Base-by-base conservation (phyloP, 2,329 filamentous ascomycete genomes). In the Aphanoascus verrucosus region DNA sequence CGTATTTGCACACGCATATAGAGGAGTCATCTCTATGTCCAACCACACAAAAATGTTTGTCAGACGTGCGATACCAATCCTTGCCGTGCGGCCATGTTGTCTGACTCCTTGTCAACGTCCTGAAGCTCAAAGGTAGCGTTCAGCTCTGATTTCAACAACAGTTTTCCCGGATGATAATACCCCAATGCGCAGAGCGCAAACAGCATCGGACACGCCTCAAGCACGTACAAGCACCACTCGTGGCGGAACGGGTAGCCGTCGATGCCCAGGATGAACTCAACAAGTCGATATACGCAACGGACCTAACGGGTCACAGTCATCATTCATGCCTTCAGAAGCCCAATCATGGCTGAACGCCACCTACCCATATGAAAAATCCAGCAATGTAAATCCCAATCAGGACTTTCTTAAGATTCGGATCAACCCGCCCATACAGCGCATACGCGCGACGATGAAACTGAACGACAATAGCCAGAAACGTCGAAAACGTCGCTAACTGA, bases 201-300 rank as follows among this genome's bases (percentile, higher is more conserved):
- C 63, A 66, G 49, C 61, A 59, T 62, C 0, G 76, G 75, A 5
- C 76, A 55, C 0, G 72, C 69, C 55, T 79, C 77, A 12, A 79
- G 73, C 1, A 71, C 68, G 67, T 75, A 79, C 53, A 79, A 74
- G 28, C 74, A 72, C 72, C 77, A 78, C 57, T 79, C 76, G 19
- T 75, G 71, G 3, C 61, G 67, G 58, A 77, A 76, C 0, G 74
- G 64, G 58, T 79, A 79, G 14, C 72, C 69, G 5, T 76, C 63
- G n/a, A 73, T 74, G 0, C 76, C 77, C 35, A 77, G 68, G 0
- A 73, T 71, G 55, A 78, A 79, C 57, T 80, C 76, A 46, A 76
- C 68, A 3, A 76, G 71, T n/a, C 76, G 72, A 56, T 76, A 80
- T 28, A 78, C 67, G n/a, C 73, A 77, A 12, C 76, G 74, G 2